phyloP scores from a whole-genome alignment of 306 rosid species.

The Abrus precatorius region DNA sequence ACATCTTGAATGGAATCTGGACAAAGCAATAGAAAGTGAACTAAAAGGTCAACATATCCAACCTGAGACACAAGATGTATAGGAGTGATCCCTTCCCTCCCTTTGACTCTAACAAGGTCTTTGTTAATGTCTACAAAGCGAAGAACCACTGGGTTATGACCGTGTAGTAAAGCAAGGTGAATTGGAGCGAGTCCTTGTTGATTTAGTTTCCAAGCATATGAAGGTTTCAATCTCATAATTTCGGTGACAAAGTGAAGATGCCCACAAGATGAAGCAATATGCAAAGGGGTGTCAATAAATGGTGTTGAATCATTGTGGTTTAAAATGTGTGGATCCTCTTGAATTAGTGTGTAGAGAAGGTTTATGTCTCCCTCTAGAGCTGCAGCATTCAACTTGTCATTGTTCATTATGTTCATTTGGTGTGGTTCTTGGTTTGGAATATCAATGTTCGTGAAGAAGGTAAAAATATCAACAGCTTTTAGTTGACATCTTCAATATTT shows the following conservation, averaged over 20 bases:
- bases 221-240: slow-evolving; percentile 51
- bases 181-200: slow-evolving; percentile 40
- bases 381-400: neutral
- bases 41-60: slow-evolving; percentile 1
- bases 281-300: slow-evolving; percentile 55
- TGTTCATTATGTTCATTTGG: neutral
- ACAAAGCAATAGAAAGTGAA: slow-evolving; percentile 35
- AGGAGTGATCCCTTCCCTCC: slow-evolving; percentile 8
- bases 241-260: slow-evolving; percentile 40
- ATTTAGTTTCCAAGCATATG: slow-evolving; percentile 48
- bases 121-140: neutral
- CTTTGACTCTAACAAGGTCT: slow-evolving; percentile 10
- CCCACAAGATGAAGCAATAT: slow-evolving; percentile 43
- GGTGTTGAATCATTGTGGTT: slow-evolving; percentile 16
- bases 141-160: neutral
- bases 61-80: neutral
- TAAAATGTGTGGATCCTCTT: slow-evolving; percentile 17
- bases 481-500: no score
- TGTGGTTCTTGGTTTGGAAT: no score
- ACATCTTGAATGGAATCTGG: slow-evolving; percentile 49
- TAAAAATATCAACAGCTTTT: no score
- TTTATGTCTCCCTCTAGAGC: slow-evolving; percentile 21
- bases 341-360: neutral
- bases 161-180: neutral
- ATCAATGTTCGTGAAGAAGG: no score